A percentile compares a stretch with the other conserved stretches of the same genome.
phyloP scores from a whole-genome alignment of 352 stramenopile species.

The Phytophthora nicotianae region DNA sequence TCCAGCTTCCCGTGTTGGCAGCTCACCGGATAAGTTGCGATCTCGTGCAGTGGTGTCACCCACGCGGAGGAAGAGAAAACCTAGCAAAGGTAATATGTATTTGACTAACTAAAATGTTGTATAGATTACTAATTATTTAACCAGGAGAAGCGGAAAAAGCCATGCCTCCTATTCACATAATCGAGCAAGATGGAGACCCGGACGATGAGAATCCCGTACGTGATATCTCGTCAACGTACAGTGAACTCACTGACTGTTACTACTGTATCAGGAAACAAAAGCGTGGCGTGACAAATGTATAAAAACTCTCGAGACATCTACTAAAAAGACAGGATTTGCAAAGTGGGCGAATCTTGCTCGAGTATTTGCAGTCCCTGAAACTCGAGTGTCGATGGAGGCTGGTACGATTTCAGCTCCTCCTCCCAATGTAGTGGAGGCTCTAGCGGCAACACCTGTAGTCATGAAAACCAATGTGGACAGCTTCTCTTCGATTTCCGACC shows the following conservation, averaged over 20 bases:
- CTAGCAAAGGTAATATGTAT: conserved; percentile 9
- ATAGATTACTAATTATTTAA: not conserved
- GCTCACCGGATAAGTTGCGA: conserved; percentile 18
- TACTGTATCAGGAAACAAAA: conserved; percentile 36
- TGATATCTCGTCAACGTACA: not conserved
- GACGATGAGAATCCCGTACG: conserved; percentile 31
- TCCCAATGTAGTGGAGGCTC: conserved; percentile 15
- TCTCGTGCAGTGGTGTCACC: not conserved
- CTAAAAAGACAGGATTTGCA: conserved; percentile 37
- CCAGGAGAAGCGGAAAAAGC: conserved; percentile 10
- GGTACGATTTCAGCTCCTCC: conserved; percentile 26
- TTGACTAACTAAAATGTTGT: not conserved
- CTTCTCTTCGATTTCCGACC: conserved; percentile 44
- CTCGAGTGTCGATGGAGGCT: conserved; percentile 28
- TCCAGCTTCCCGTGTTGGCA: conserved; percentile 17
- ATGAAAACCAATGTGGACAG: conserved; percentile 56
- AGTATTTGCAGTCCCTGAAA: conserved; percentile 33
- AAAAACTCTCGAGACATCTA: conserved; percentile 35
- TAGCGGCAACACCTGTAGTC: conserved; percentile 21
- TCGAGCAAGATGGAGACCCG: conserved; percentile 6
- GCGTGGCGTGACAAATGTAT: conserved; percentile 50
- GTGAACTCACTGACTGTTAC: not conserved
- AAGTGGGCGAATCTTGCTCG: conserved; percentile 50
- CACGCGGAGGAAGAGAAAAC: conserved; percentile 12
- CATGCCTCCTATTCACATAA: conserved; percentile 17